These are phyloP conservation scores for Helminthosporium solani DNA, from an alignment of 2,329 filamentous ascomycete genomes.

Conservation along the genomic window DNA sequence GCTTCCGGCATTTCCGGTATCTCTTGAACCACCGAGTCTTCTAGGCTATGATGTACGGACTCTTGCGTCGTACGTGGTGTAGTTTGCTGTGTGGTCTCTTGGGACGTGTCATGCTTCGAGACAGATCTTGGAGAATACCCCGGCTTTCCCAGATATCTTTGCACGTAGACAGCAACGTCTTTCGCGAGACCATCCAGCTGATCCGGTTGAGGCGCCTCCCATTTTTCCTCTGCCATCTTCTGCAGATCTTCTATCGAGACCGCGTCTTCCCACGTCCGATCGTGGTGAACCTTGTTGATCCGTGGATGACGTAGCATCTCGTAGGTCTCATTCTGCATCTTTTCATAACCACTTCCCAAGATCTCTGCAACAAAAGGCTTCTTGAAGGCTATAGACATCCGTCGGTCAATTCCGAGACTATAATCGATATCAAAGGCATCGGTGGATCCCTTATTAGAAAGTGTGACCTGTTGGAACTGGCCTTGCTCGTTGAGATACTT, in stretches of 20 bases:
- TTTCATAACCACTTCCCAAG: constrained; percentile 77
- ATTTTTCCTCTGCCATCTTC: constrained; percentile 60
- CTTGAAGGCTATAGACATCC: constrained; percentile 60
- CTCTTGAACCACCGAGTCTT: background rate
- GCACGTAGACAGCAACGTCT: constrained; percentile 29
- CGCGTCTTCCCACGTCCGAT: constrained; percentile 68
- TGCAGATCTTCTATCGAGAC: constrained; percentile 71
- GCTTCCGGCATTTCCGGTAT: constrained; percentile 14
- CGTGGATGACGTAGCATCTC: constrained; percentile 76
- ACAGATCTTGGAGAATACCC: constrained; percentile 15
- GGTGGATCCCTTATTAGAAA: constrained; percentile 20
- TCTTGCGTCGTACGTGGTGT: constrained; percentile 15
- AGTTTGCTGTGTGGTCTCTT: constrained; percentile 20
- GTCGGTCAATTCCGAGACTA: constrained; percentile 17
- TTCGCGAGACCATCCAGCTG: constrained; percentile 31
- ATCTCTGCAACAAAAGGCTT: constrained; percentile 77
- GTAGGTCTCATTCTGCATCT: constrained; percentile 66
- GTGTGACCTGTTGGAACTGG: constrained; percentile 37
- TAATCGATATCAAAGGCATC: constrained; percentile 25
- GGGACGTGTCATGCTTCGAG: constrained; percentile 24
- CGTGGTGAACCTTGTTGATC: constrained; percentile 74
- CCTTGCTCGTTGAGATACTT: constrained; percentile 47
- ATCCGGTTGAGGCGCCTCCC: constrained; percentile 26
- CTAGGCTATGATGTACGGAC: background rate
- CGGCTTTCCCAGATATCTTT: constrained; percentile 21